Conservation (phyloP, 108 stramenopile species). For the Cyclotella atomus region DNA sequence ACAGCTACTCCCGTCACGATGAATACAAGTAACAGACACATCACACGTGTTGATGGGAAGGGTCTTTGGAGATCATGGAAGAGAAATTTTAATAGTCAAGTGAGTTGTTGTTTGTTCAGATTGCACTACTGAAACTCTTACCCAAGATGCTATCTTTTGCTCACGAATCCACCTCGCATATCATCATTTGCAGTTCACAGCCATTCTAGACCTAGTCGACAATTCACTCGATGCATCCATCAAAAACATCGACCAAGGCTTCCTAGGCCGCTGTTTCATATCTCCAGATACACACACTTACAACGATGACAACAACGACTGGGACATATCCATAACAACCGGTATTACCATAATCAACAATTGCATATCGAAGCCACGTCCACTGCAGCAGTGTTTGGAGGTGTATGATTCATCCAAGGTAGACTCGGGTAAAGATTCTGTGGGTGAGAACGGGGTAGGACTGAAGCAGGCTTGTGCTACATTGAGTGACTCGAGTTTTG, state of each 20-base stretch:
- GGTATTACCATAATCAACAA: slow-evolving; percentile 69
- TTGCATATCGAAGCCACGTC: slow-evolving; percentile 43
- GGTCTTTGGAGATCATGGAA: slow-evolving; percentile 75
- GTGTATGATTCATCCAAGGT: slow-evolving; percentile 66
- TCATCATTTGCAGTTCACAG: slow-evolving; percentile 53
- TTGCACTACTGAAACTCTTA: too few species aligned
- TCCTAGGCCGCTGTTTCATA: slow-evolving; percentile 37
- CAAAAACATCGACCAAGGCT: slow-evolving; percentile 8
- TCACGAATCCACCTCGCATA: too few species aligned
- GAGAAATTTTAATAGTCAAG: slow-evolving; percentile 48
- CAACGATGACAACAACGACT: background rate
- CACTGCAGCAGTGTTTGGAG: slow-evolving; percentile 55
- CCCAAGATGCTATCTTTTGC: too few species aligned
- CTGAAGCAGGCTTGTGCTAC: slow-evolving; percentile 79
- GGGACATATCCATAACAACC: background rate
- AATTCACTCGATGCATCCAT: slow-evolving; percentile 75
- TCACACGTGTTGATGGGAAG: slow-evolving; percentile 56
- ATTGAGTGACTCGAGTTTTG: slow-evolving; percentile 50
- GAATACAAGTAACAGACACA: background rate
- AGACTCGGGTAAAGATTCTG: slow-evolving; percentile 37
- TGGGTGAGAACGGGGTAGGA: slow-evolving; percentile 80
- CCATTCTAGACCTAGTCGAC: slow-evolving; percentile 72
- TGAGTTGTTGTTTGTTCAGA: background rate
- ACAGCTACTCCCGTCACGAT: background rate
- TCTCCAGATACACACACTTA: slow-evolving; percentile 15